Evolutionary conservation across 352 stramenopile species (phyloP), one percentile per base, ranked within the genome.

Genomic region (Phytophthora melonis): DNA sequence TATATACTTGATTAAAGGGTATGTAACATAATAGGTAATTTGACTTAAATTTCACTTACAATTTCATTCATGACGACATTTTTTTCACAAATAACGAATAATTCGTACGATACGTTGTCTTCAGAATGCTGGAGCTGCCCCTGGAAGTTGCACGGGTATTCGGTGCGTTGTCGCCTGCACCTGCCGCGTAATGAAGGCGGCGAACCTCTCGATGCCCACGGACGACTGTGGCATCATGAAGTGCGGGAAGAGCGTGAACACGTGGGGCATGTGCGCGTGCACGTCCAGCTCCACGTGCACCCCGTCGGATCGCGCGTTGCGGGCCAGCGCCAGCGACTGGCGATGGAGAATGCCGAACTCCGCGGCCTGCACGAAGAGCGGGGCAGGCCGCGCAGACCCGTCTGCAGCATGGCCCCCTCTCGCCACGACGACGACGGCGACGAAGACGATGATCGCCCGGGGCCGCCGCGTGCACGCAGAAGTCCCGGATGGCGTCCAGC

Each of bases 191-290:
- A 83, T 73, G 52, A 91, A 93, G 10, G 27, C 73, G 5, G 80
- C 82, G 57, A 89, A 78, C 32, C 61, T 63, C 5, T 83, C 41
- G 8, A 90, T 74, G 3, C 82, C 86, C 7, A 84, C 73, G 18
- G 73, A 77, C 10, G 81, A 81, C 45, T 90, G 69, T 3, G 86
- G 84, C 47, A 93, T 67, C 30, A 89, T 68, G 13, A 74, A 69
- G 19, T 81, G 73, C 1, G 84, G 84, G 34, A 89, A 84, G 1
- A 84, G 56, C 3, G 77, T 87, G 77, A 93, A 93, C 8, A 89
- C 81, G 56, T 93, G 86, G 3, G 84, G 82, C 74, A 93, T 87
- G 68, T 80, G 76, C 3, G 56, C 27, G 43, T 91, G 84, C 23
- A 89, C 59, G 59, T 93, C 82, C 50, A 90, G 30, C 56, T 88